These are phyloP conservation scores for Suillus ampliporus DNA, from an alignment of 768 basidiomycete genomes.

Conservation along the genomic window DNA sequence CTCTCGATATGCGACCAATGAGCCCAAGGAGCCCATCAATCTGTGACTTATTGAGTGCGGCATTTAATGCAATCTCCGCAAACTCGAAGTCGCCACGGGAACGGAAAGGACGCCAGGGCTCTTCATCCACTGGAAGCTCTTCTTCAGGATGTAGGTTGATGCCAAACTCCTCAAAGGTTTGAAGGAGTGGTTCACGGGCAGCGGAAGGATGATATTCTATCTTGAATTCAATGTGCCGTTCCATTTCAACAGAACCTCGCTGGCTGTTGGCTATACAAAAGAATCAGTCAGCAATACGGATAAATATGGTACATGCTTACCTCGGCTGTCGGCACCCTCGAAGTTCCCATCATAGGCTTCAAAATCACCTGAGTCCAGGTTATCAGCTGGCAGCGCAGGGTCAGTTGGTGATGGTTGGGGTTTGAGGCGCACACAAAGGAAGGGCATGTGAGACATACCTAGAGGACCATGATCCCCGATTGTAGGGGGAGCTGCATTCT, in stretches of 20 bases:
- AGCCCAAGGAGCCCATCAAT: slow-evolving; percentile 12
- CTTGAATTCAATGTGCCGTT: too few species aligned
- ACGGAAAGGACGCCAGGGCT: slow-evolving; percentile 17
- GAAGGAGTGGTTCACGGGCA: too few species aligned
- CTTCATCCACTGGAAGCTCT: too few species aligned
- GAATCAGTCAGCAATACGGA: too few species aligned
- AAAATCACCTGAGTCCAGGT: background rate
- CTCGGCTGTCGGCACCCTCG: too few species aligned
- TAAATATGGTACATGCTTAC: too few species aligned
- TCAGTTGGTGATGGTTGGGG: background rate
- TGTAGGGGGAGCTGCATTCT: background rate
- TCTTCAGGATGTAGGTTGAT: too few species aligned
- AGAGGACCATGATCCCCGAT: background rate
- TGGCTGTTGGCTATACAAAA: too few species aligned
- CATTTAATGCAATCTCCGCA: slow-evolving; percentile 16
- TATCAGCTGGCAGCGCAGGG: background rate
- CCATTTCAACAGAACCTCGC: too few species aligned
- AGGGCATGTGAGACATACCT: background rate
- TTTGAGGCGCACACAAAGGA: background rate
- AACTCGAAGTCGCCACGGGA: slow-evolving; percentile 15
- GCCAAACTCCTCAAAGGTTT: too few species aligned
- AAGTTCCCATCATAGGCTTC: too few species aligned
- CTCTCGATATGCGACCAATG: slow-evolving; percentile 11
- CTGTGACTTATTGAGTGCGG: slow-evolving; percentile 14
- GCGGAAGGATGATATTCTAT: too few species aligned